These are phyloP conservation scores for Aspergillus sp. DNA, from an alignment of 2,329 filamentous ascomycete species.

Conservation along the genomic window DNA sequence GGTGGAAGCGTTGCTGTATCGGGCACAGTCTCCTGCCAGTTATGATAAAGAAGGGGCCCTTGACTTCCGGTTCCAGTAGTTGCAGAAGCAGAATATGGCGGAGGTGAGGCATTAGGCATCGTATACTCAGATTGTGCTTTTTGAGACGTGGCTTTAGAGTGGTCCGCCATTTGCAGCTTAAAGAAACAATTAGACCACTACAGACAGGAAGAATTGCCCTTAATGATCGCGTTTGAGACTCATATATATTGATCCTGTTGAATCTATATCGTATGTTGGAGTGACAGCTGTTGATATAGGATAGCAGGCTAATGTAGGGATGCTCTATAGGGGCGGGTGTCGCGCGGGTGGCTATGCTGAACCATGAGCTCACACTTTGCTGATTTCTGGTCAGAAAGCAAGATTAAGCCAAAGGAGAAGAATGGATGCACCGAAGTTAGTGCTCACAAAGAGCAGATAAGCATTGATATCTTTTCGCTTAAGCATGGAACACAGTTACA, in stretches of 20 bases:
- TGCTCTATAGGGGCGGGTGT: neutral
- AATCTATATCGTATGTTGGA: neutral
- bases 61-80: conserved; percentile 28
- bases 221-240: neutral
- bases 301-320: neutral
- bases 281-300: neutral
- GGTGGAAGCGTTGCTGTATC: conserved; percentile 63
- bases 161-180: neutral
- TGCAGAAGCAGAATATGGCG: neutral
- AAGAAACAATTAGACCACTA: neutral
- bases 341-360: neutral
- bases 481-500: no score
- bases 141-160: neutral
- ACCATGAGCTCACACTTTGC: neutral
- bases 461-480: no score
- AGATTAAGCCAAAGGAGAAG: no score
- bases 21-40: conserved; percentile 61
- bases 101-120: neutral
- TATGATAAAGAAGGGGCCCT: conserved; percentile 58
- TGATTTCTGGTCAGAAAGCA: no score
- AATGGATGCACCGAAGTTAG: no score
- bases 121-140: neutral
- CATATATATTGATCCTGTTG: neutral
- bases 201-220: neutral
- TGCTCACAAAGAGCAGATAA: no score